phyloP scores from a whole-genome alignment of 768 basidiomycete genomes.

The Cyclocybe cylindracea region DNA sequence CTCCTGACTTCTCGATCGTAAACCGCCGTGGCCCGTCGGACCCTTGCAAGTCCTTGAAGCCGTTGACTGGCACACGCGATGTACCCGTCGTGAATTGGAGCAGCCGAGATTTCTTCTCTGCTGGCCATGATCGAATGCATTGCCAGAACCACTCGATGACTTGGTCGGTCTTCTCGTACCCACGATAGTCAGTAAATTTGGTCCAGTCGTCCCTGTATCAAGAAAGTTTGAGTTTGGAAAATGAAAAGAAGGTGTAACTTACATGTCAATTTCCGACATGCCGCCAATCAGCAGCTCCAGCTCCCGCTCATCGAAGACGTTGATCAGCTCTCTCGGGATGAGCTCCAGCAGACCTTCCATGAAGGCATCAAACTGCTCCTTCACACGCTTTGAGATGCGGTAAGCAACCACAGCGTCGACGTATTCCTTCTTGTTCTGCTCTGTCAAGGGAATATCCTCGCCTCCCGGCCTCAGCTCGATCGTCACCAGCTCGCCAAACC shows the following conservation, averaged over 20 bases:
- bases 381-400: constrained; percentile 78
- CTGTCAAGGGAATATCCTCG: constrained; percentile 61
- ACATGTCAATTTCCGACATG: constrained; percentile 91
- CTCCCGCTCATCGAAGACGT: constrained; percentile 90
- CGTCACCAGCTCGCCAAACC: constrained; percentile 71
- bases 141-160: constrained; percentile 98
- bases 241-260: constrained; percentile 21
- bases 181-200: constrained; percentile 91
- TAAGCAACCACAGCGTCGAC: constrained; percentile 80
- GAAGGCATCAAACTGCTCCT: constrained; percentile 84
- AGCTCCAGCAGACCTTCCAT: constrained; percentile 85
- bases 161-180: constrained; percentile 83
- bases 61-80: constrained; percentile 86
- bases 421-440: constrained; percentile 78
- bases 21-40: constrained; percentile 91
- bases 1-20: constrained; percentile 94
- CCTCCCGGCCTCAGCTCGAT: constrained; percentile 69
- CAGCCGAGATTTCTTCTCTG: constrained; percentile 83
- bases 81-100: constrained; percentile 89
- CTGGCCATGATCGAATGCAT: constrained; percentile 86
- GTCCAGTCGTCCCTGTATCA: constrained; percentile 80
- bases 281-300: constrained; percentile 89
- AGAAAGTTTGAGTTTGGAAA: constrained; percentile 5
- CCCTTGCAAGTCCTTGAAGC: constrained; percentile 93
- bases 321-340: constrained; percentile 80